Evolutionary conservation across 2,329 filamentous ascomycete species (phyloP).

Genomic region (Periconia sp.): DNA sequence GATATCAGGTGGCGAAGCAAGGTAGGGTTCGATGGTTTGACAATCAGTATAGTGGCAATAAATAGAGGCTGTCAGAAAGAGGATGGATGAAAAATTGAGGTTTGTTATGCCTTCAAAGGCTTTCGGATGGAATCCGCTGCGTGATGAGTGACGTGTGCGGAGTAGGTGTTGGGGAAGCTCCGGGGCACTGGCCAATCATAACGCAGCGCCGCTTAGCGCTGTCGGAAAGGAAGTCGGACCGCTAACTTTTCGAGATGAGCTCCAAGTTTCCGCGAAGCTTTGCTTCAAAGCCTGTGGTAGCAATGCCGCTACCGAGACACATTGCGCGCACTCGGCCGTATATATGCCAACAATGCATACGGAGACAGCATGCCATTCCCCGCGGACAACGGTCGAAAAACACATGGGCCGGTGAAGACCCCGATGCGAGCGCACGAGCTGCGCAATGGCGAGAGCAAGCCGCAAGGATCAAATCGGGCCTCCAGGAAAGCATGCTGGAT

Average conservation of each 20-base stretch:
- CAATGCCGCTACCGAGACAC: conserved; percentile 37
- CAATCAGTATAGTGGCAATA: too few species aligned
- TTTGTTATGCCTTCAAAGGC: conserved; percentile 2
- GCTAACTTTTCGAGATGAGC: conserved; percentile 26
- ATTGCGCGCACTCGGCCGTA: conserved; percentile 33
- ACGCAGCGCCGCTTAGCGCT: too few species aligned
- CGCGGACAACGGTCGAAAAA: conserved; percentile 20
- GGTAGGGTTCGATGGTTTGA: too few species aligned
- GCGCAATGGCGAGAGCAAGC: conserved; percentile 37
- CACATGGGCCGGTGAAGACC: conserved; percentile 27
- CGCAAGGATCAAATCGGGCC: conserved; percentile 32
- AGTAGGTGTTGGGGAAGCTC: conserved; percentile 6
- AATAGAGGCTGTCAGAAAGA: background rate
- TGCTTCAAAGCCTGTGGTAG: conserved; percentile 24
- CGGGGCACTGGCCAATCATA: conserved; percentile 10
- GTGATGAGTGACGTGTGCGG: conserved; percentile 14
- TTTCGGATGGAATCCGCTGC: background rate
- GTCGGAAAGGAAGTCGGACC: conserved; percentile 21
- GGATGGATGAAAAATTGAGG: background rate
- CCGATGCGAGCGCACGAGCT: conserved; percentile 19
- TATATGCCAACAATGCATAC: conserved; percentile 36
- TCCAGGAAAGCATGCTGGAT: conserved; percentile 60
- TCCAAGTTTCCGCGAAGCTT: too few species aligned
- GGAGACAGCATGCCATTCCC: conserved; percentile 24
- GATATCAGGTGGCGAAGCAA: too few species aligned